Evolutionary conservation across 116 monocot genomes (phyloP).

Genomic region (Iris pallida): DNA sequence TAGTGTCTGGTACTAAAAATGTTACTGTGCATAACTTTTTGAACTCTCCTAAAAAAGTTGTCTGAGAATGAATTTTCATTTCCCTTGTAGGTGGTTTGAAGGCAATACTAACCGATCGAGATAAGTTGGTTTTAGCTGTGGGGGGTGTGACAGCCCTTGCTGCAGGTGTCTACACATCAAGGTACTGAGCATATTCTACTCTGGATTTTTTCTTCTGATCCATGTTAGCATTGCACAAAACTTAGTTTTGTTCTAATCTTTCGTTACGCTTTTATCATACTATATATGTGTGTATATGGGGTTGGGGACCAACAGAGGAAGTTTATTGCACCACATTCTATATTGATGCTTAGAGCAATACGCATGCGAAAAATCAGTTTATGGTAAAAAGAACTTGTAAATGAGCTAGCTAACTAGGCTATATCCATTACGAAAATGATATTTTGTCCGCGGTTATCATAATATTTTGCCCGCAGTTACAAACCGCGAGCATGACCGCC

Average conservation of each 20-base stretch:
- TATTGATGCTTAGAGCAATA: no score
- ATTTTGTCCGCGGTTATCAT: no score
- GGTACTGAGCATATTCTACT: constrained; percentile 23
- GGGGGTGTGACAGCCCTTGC: constrained; percentile 82
- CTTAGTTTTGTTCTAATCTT: background rate
- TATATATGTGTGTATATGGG: no score
- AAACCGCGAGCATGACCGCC: no score
- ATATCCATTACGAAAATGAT: no score
- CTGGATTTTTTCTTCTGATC: background rate
- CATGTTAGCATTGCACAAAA: background rate
- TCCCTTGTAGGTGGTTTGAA: constrained; percentile 55
- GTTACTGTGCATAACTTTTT: background rate
- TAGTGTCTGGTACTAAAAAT: background rate
- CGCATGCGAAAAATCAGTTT: no score
- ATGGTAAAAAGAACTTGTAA: no score
- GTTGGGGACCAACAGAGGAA: no score
- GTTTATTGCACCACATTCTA: no score
- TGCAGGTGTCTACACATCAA: constrained; percentile 78
- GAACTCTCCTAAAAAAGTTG: background rate
- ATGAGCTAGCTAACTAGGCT: no score
- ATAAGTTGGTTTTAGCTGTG: constrained; percentile 77
- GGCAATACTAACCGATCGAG: constrained; percentile 77
- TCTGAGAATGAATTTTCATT: background rate
- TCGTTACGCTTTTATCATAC: background rate
- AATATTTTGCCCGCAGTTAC: no score